Base-by-base conservation (phyloP, 148 eudicot genomes). In the Vaccinium myrtillus region DNA sequence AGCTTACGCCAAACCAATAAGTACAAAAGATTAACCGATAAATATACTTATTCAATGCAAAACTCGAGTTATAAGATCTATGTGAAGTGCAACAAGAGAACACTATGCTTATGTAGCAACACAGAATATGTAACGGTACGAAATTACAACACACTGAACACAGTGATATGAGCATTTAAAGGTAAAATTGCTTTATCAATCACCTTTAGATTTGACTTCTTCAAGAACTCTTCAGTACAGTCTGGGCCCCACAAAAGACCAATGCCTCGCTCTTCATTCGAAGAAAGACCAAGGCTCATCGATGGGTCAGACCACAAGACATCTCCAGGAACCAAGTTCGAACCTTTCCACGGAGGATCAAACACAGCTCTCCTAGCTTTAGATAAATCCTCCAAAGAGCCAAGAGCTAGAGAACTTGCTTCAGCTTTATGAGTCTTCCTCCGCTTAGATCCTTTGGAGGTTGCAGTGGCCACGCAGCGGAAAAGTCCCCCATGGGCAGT, bases 231-330 rank as follows among this genome's bases (percentile, higher is more conserved):
- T 77, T 96, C 97, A 4, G 99, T 96, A 85, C 98, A 94, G 88
- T 96, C 99, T 30, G 99, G 99, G 82, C 99, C 99, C 97, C 97
- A 96, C 82, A 96, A 86, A 36, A 96, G 95, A 78, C 99, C 99
- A 73, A 96, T 96, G 85, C 99, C 99, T 84, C 99, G 88, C 86
- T 94, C 98, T 81, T 82, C 90, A 85, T 96, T 96, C 70, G 94
- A 98, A 61, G 99, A 90, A 85, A 96, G 97, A 81, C 99, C 99
- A 39, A 94, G 94, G 27, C 15, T 91, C 90, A 88, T 91, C 39
- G 95, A 94, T 56, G 99, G 99, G 84, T 96, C 99, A n/a, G 99
- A 96, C 99, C 99, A 96, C 70, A 96, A 84, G 8, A 96, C 97
- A 89, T 96, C 99, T 71, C 99, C 99, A 8, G 98, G 98, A 82